Conservation (phyloP, 2,329 filamentous ascomycete genomes). For the Colletotrichum tamarilloi region DNA sequence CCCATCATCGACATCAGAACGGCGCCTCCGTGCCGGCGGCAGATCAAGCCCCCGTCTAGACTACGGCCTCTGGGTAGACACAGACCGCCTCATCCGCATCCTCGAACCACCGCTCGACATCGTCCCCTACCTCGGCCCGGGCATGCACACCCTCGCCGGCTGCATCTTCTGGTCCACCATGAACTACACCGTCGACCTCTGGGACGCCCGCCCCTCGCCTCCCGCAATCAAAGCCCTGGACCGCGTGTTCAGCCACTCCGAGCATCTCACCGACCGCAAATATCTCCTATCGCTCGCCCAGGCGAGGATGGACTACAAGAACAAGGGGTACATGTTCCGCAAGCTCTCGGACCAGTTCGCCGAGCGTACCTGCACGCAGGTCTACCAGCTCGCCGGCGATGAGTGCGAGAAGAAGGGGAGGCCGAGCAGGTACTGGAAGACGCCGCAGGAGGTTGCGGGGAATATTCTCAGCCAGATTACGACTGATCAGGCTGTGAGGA, state of each 20-base stretch:
- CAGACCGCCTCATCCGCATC: slow-evolving; percentile 20
- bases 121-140: slow-evolving; percentile 16
- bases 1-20: neutral
- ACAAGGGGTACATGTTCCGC: slow-evolving; percentile 30
- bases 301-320: slow-evolving; percentile 24
- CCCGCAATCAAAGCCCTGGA: slow-evolving; percentile 2
- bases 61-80: slow-evolving; percentile 33
- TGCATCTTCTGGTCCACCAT: slow-evolving; percentile 36
- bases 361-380: neutral
- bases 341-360: slow-evolving; percentile 29
- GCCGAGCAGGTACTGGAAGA: slow-evolving; percentile 28
- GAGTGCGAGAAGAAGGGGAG: neutral
- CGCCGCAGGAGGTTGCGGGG: slow-evolving; percentile 13
- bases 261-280: neutral
- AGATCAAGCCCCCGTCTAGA: slow-evolving; percentile 28
- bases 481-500: neutral
- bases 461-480: neutral
- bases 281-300: slow-evolving; percentile 23
- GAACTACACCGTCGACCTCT: slow-evolving; percentile 30
- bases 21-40: neutral
- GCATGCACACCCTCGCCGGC: slow-evolving; percentile 23
- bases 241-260: slow-evolving; percentile 13
- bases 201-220: slow-evolving; percentile 14
- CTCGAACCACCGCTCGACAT: slow-evolving; percentile 28
- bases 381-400: neutral